phyloP scores from a whole-genome alignment of 164 flowering plant genomes.

The Annona squamosa region DNA sequence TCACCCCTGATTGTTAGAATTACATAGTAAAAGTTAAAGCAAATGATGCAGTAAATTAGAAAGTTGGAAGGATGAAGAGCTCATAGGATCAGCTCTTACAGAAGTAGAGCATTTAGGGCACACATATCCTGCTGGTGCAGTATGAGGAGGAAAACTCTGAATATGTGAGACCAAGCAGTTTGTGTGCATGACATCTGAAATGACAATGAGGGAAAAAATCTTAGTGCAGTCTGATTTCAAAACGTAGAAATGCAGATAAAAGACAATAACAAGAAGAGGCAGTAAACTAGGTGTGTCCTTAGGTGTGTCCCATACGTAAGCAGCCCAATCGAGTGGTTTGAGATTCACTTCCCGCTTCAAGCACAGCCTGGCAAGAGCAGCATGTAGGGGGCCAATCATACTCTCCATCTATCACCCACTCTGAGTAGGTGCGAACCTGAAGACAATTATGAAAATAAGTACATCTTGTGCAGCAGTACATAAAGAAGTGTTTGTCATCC shows the following conservation, averaged over 20 bases:
- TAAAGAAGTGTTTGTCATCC: not conserved
- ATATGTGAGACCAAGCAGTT: conserved; percentile 82
- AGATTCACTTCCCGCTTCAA: conserved; percentile 54
- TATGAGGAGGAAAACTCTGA: conserved; percentile 79
- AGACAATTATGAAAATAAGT: conserved; percentile 12
- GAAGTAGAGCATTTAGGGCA: conserved; percentile 85
- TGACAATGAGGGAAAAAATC: conserved; percentile 4
- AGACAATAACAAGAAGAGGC: not conserved
- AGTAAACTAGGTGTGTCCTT: not conserved
- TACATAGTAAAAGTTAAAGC: not conserved
- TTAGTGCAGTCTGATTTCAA: conserved; percentile 4
- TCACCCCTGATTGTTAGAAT: not conserved
- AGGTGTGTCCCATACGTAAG: conserved; percentile 67
- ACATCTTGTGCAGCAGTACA: not conserved
- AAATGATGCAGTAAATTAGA: not conserved
- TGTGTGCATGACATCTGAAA: conserved; percentile 82
- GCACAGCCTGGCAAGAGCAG: conserved; percentile 58
- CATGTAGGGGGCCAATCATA: conserved; percentile 98
- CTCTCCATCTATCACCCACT: conserved; percentile 99
- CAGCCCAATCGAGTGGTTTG: conserved; percentile 92
- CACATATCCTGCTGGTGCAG: conserved; percentile 93
- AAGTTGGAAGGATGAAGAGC: not conserved
- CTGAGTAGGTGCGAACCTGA: conserved; percentile 88
- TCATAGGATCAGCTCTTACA: conserved; percentile 36
- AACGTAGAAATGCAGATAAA: not conserved